Base-by-base conservation (phyloP, 257 asterid genomes). In the Solanum dulcamara region DNA sequence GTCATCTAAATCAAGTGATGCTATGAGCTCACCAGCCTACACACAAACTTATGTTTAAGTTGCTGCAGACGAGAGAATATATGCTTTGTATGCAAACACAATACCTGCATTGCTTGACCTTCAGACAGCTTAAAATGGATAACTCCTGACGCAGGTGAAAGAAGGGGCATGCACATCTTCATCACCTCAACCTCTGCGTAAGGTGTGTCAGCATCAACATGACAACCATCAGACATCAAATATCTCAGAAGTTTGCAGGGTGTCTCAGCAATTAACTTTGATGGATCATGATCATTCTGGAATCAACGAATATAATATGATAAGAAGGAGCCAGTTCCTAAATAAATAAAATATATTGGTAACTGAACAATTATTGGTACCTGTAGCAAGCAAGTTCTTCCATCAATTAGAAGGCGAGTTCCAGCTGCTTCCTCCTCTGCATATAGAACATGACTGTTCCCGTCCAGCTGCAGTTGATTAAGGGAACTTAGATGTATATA, bases 151-250 rank as follows among this genome's bases (percentile, higher is more conserved):
- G 99, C 96, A 84, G 99, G 99, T 70, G 98, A 95, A 84, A 97
- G 98, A 89, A 97, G 99, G 70, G 99, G 99, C 99, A 97, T 97
- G 88, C 99, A 97, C 99, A 97, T 97, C 88, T 97, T 97, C 99
- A 97, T 97, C 88, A 97, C 99, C 93, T 97, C 99, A 48, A 97
- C 99, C 90, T 97, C 99, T 46, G 97, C 98, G 85, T 90, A 97
- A 88, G 99, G 98, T 67, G 92, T 92, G 88, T 97, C 98, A 55
- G 99, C 98, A 87, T 94, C 99, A 77, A 97, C 91, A 87, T 94
- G 98, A 91, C 98, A 90, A 70, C 93, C 92, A 90, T 97, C 97
- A 35, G 75, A 81, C 74, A 92, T 92, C 51, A 94, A 91, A 91
- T 87, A 94, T 85, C 97, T 81, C 72, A 64, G 88, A 85, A 97